Conservation (phyloP, 73 alveolate genomes). For the Blepharisma stoltei region DNA sequence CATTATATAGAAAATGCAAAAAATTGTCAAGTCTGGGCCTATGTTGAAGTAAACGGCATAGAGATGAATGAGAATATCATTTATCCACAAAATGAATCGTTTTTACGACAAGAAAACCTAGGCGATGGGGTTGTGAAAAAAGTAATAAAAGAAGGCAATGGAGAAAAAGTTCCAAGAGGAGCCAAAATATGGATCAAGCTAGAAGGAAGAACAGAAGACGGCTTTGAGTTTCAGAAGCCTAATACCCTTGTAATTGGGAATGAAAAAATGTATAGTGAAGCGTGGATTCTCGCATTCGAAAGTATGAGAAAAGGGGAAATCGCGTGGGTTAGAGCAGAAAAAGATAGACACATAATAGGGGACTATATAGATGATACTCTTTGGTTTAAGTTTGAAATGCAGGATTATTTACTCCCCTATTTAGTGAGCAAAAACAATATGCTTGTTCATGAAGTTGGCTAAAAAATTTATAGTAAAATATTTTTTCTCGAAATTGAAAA, state of each 20-base stretch:
- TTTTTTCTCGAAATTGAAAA: no score
- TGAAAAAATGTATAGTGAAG: constrained; percentile 18
- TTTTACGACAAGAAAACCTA: background rate
- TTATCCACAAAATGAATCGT: background rate
- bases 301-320: constrained; percentile 4
- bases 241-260: background rate
- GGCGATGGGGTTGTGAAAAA: background rate
- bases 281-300: background rate
- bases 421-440: no score
- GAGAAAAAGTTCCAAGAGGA: background rate
- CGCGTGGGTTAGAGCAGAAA: background rate
- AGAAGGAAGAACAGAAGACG: constrained; percentile 23
- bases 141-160: constrained; percentile 14
- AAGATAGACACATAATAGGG: background rate
- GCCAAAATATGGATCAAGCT: background rate
- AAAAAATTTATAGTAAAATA: no score
- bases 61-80: background rate
- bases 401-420: no score
- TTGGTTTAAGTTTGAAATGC: background rate
- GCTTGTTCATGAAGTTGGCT: no score
- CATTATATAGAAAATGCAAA: background rate
- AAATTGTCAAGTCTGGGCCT: background rate
- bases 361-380: constrained; percentile 7
- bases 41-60: background rate
- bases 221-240: constrained; percentile 21